Conservation (phyloP, 2,329 filamentous ascomycete species). For the Neonectria hederae region DNA sequence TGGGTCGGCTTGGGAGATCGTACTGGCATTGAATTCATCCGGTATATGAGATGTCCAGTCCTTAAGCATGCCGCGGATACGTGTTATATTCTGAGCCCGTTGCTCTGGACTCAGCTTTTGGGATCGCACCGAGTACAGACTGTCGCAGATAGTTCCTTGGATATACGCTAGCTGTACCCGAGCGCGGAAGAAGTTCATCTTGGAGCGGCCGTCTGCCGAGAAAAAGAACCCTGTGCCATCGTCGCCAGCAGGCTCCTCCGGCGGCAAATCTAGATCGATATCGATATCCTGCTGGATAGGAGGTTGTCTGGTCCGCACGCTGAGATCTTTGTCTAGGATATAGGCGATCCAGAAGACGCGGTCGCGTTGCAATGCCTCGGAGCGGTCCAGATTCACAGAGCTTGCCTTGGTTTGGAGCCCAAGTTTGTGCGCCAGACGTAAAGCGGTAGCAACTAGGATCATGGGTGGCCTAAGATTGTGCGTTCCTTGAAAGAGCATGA, state of each 20-base stretch:
- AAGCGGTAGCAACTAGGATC: slow-evolving; percentile 22
- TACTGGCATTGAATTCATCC: background rate
- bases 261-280: slow-evolving; percentile 10
- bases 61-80: background rate
- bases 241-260: background rate
- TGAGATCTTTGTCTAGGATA: slow-evolving; percentile 39
- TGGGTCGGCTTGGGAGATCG: background rate
- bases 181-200: slow-evolving; percentile 20
- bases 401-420: slow-evolving; percentile 6
- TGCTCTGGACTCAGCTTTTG: background rate
- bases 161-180: slow-evolving; percentile 26
- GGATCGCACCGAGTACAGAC: background rate
- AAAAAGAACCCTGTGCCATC: background rate
- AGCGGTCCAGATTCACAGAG: background rate
- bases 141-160: slow-evolving; percentile 26
- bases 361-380: background rate
- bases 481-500: slow-evolving; percentile 15
- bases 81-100: background rate
- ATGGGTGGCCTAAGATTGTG: slow-evolving; percentile 12
- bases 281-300: slow-evolving; percentile 20
- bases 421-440: slow-evolving; percentile 23
- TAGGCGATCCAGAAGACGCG: slow-evolving; percentile 46
- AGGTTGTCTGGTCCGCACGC: slow-evolving; percentile 11
- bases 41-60: slow-evolving; percentile 20
- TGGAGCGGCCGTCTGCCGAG: rapidly evolving